phyloP scores from a whole-genome alignment of 768 basidiomycete species.

The Xerocomellus chrysenteron region DNA sequence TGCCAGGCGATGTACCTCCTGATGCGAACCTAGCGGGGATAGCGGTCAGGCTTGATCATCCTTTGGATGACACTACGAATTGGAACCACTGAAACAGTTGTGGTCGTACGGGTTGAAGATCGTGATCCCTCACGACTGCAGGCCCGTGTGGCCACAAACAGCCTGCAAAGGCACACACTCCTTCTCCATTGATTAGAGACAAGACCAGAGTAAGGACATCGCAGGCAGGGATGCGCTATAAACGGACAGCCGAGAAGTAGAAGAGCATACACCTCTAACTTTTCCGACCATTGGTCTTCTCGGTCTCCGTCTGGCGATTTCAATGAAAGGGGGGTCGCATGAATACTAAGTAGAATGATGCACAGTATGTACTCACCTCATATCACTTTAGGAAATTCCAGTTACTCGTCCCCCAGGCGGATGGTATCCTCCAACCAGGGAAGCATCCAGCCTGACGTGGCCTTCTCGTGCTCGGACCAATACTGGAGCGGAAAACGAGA shows the following conservation, averaged over 20 bases:
- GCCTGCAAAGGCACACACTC: too few species aligned
- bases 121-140: too few species aligned
- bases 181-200: too few species aligned
- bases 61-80: slow-evolving; percentile 7
- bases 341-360: not conserved
- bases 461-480: not conserved
- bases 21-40: not conserved
- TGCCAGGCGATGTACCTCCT: not conserved
- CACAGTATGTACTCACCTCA: not conserved
- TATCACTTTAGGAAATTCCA: not conserved
- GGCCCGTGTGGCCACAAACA: too few species aligned
- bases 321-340: not conserved
- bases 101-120: too few species aligned
- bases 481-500: too few species aligned
- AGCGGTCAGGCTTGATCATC: slow-evolving; percentile 4
- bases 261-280: not conserved
- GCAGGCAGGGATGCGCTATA: not conserved
- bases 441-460: not conserved
- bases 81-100: too few species aligned
- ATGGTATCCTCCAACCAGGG: not conserved
- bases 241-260: too few species aligned
- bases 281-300: not conserved
- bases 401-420: not conserved
- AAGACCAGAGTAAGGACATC: not conserved
- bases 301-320: not conserved